Evolutionary conservation across 306 rosid genomes (phyloP).

Genomic region (Heteromeles arbutifolia): DNA sequence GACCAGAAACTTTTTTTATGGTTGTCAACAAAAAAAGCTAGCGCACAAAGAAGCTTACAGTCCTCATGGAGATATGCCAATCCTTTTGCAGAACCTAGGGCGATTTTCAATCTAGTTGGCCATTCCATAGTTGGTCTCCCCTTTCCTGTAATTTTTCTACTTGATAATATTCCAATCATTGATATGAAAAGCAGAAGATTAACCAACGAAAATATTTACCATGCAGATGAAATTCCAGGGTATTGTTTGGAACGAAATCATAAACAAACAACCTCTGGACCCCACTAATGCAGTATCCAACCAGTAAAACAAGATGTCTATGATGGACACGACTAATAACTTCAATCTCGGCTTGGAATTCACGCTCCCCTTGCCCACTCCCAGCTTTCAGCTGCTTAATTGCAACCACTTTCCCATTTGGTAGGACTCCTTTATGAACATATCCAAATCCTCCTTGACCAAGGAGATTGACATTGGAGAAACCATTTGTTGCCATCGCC

Average conservation of each 20-base stretch:
- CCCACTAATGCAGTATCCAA: conserved; percentile 51
- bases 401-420: conserved; percentile 55
- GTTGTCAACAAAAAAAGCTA: not conserved
- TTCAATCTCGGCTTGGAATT: conserved; percentile 60
- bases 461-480: conserved; percentile 45
- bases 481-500: conserved; percentile 40
- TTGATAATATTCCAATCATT: not conserved
- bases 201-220: conserved; percentile 24
- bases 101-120: conserved; percentile 30
- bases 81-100: conserved; percentile 41
- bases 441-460: conserved; percentile 71
- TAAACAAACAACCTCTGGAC: conserved; percentile 51
- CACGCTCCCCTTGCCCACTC: conserved; percentile 65
- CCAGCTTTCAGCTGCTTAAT: conserved; percentile 54
- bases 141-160: conserved; percentile 20
- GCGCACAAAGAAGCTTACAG: conserved; percentile 20
- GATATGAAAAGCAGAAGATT: not conserved
- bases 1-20: not conserved
- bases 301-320: conserved; percentile 57
- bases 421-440: conserved; percentile 64
- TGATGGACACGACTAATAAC: conserved; percentile 66
- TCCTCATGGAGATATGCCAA: conserved; percentile 41
- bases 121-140: conserved; percentile 28
- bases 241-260: conserved; percentile 45
- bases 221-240: conserved; percentile 56